Evolutionary conservation across 305 asterid species (phyloP).

Genomic region (Fraxinus baroniana): DNA sequence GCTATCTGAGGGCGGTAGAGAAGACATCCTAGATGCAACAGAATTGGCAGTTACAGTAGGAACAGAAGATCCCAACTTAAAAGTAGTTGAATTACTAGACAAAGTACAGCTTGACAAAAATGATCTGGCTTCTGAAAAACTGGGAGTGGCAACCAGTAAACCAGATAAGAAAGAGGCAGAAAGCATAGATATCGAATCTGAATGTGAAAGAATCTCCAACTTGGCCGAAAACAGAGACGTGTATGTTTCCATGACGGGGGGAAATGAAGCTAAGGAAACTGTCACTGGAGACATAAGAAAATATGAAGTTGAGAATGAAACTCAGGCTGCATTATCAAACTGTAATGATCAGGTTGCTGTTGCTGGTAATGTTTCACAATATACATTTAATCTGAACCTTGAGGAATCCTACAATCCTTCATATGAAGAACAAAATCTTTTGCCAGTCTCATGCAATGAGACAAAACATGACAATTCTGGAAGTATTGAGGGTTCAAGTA

Average conservation of each 20-base stretch:
- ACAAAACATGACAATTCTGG: background rate
- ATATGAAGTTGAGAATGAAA: background rate
- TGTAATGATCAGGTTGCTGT: background rate
- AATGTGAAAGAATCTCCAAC: background rate
- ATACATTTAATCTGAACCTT: background rate
- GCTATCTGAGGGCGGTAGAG: background rate
- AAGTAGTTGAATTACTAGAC: background rate
- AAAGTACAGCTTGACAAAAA: background rate
- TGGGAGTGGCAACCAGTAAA: background rate
- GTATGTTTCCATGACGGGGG: background rate
- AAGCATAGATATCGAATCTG: background rate
- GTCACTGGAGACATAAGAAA: background rate
- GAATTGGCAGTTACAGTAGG: background rate
- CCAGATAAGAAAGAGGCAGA: background rate
- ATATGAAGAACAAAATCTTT: background rate
- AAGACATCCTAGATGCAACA: background rate
- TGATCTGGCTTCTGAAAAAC: background rate
- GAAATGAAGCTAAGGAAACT: background rate
- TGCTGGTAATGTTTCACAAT: background rate
- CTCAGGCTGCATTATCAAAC: background rate
- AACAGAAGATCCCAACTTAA: conserved; percentile 6
- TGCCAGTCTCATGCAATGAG: background rate
- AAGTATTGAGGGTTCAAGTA: background rate
- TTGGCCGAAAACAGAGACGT: background rate
- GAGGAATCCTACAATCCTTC: background rate